Base-by-base conservation (phyloP, 164 flowering plant species). In the Chimonanthus praecox region DNA sequence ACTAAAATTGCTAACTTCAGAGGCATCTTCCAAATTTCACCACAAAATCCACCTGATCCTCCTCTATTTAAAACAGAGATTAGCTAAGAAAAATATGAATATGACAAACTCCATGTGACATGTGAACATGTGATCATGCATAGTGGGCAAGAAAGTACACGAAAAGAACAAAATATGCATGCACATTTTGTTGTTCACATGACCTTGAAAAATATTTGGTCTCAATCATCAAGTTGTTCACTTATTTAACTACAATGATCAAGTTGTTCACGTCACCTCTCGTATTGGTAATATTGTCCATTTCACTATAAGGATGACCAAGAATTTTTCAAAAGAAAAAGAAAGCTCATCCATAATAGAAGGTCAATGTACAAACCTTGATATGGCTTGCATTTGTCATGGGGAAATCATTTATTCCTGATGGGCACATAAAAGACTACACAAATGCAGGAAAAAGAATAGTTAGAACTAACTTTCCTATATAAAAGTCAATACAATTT, bases 371-470 rank as follows among this genome's bases (percentile, higher is more conserved):
- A 73, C 85, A 70, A 72, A 96, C 99, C 98, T 94, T 91, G 74
- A 96, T 96, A 76, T 96, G 99, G 73, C 75, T 87, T 75, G 81
- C 64, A 78, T 90, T 86, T 73, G 98, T 94, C 99, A 96, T 94
- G 71, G 99, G 99, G 63, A 96, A 96, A 83, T 96, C 99, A 73
- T 91, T 85, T 82, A 96, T 96, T 73, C 99, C 99, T 10, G 99
- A 96, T 73, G 99, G 99, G 72, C 97, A 91, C 99, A 96, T 96
- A 78, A 96, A 96, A 73, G 99, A 96, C 99, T 96, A 69, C 83
- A 58, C 71, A 78, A 61, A 74, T 73, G 72, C 54, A 67, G 64
- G 54, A 68, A 71, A 70, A 65, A 48, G 45, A 71, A 70, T 43
- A 15, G 65, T 68, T 33, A 76, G 63, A 62, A 58, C 10, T 2